Evolutionary conservation across 306 rosid genomes (phyloP).

Genomic region (Glycyrrhiza uralensis): DNA sequence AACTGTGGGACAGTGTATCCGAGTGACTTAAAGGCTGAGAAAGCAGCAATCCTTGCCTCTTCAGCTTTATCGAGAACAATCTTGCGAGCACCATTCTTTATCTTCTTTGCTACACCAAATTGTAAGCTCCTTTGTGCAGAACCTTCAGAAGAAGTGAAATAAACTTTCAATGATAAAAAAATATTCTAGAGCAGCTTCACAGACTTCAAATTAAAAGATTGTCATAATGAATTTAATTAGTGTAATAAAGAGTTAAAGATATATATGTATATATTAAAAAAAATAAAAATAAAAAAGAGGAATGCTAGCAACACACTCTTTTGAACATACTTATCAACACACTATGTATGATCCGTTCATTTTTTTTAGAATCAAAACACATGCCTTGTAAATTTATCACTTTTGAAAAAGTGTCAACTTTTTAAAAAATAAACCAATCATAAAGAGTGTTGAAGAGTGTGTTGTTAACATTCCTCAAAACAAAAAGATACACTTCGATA

Average conservation of each 20-base stretch:
- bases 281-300: too few relatives aligned
- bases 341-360: too few relatives aligned
- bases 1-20: constrained; percentile 77
- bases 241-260: background rate
- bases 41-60: constrained; percentile 92
- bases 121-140: constrained; percentile 73
- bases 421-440: too few relatives aligned
- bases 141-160: constrained; percentile 42
- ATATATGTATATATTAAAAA: too few relatives aligned
- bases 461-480: too few relatives aligned
- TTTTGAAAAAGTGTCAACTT: too few relatives aligned
- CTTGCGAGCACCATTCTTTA: constrained; percentile 93
- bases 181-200: constrained; percentile 1
- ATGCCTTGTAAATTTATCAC: too few relatives aligned
- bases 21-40: constrained; percentile 81
- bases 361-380: too few relatives aligned
- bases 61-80: constrained; percentile 93
- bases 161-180: constrained; percentile 28
- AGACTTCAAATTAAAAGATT: background rate
- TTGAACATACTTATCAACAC: too few relatives aligned
- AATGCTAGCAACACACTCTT: too few relatives aligned
- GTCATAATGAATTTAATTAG: constrained; percentile 3
- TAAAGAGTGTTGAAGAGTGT: too few relatives aligned
- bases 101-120: constrained; percentile 85
- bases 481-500: constrained; percentile 9